These are phyloP conservation scores for Phoma sp. DNA, from an alignment of 2,329 filamentous ascomycete species.

Conservation along the genomic window DNA sequence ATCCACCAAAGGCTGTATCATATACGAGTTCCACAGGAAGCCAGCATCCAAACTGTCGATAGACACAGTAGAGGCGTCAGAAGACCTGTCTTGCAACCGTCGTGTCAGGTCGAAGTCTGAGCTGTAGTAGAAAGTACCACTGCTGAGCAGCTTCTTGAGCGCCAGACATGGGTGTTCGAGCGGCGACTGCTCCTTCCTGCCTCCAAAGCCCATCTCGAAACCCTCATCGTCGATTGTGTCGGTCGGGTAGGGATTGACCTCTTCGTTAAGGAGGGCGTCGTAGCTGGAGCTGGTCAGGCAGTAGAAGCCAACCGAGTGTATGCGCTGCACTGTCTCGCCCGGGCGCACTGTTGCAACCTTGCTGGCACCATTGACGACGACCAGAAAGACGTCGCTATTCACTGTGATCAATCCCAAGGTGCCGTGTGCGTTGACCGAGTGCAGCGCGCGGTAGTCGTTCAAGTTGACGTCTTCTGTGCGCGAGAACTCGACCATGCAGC, in stretches of 20 bases:
- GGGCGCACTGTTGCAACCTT: slow-evolving; percentile 83
- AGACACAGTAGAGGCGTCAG: slow-evolving; percentile 79
- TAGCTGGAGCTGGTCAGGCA: slow-evolving; percentile 87
- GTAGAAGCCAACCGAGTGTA: slow-evolving; percentile 86
- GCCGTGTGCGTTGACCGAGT: slow-evolving; percentile 76
- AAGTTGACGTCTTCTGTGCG: slow-evolving; percentile 69
- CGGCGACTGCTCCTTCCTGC: slow-evolving; percentile 70
- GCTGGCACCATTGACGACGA: slow-evolving; percentile 80
- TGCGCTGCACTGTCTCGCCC: slow-evolving; percentile 87
- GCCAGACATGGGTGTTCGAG: slow-evolving; percentile 89
- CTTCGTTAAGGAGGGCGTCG: slow-evolving; percentile 72
- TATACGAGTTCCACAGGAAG: slow-evolving; percentile 97
- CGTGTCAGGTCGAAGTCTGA: slow-evolving; percentile 98
- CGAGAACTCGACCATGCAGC: slow-evolving; percentile 89
- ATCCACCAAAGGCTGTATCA: slow-evolving; percentile 90
- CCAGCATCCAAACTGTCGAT: slow-evolving; percentile 92
- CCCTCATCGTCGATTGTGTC: slow-evolving; percentile 62
- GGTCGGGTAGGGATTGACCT: slow-evolving; percentile 61
- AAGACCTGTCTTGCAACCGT: slow-evolving; percentile 84
- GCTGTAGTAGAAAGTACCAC: slow-evolving; percentile 97
- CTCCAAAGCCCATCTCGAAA: slow-evolving; percentile 55
- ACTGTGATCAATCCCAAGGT: slow-evolving; percentile 88
- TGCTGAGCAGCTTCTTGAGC: slow-evolving; percentile 87
- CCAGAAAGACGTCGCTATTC: slow-evolving; percentile 84
- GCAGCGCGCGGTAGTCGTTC: slow-evolving; percentile 76